Conservation (phyloP, 225 moss, liverwort and hornwort genomes). For the Physcomitrium patens region DNA sequence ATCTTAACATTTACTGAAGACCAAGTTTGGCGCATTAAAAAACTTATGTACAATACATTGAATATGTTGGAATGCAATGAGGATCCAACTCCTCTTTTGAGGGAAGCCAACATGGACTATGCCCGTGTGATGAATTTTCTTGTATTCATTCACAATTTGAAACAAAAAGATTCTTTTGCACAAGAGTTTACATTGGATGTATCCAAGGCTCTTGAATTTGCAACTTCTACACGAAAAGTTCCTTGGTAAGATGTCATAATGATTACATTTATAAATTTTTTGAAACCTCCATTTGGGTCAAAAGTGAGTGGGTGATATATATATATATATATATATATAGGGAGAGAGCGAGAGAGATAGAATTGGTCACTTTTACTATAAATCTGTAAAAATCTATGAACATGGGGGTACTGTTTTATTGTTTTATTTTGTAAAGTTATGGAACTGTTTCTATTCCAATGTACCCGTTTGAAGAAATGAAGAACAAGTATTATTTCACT, state of each 20-base stretch:
- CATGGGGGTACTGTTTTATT: not conserved
- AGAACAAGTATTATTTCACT: slow-evolving; percentile 76
- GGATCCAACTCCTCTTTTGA: slow-evolving; percentile 55
- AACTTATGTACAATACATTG: slow-evolving; percentile 60
- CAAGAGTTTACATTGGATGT: slow-evolving; percentile 65
- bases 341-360: too few species aligned
- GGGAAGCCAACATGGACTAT: slow-evolving; percentile 71
- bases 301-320: not conserved
- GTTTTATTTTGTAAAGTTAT: slow-evolving; percentile 37
- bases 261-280: not conserved
- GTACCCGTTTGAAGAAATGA: slow-evolving; percentile 81
- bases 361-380: too few species aligned
- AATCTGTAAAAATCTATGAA: too few species aligned
- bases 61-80: slow-evolving; percentile 60
- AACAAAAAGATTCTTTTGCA: slow-evolving; percentile 42
- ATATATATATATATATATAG: too few species aligned
- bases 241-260: slow-evolving; percentile 44
- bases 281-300: not conserved
- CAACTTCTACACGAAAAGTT: slow-evolving; percentile 28
- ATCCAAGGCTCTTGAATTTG: slow-evolving; percentile 41
- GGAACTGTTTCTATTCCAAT: slow-evolving; percentile 62
- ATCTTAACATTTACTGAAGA: slow-evolving; percentile 50
- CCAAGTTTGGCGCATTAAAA: slow-evolving; percentile 58
- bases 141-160: slow-evolving; percentile 64
- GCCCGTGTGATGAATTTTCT: slow-evolving; percentile 75